phyloP scores from a whole-genome alignment of 1,284 basidiomycete genomes.

The Puccinia horiana region DNA sequence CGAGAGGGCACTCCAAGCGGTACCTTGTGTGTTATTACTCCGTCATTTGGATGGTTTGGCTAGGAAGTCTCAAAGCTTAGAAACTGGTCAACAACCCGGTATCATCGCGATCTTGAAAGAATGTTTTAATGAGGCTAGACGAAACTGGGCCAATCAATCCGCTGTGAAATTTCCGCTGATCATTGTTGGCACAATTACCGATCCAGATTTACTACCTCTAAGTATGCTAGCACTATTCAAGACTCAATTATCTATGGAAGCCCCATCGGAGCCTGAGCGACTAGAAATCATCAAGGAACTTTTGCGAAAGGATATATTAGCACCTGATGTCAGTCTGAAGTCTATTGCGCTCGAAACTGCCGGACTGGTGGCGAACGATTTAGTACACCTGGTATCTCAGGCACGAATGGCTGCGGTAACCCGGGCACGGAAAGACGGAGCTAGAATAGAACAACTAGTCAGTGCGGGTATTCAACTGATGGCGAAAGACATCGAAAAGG shows the following conservation, averaged over 20 bases:
- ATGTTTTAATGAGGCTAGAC: constrained; percentile 65
- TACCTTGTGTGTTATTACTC: constrained; percentile 82
- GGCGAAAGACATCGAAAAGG: constrained; percentile 71
- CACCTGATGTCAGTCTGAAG: constrained; percentile 75
- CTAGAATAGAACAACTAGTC: constrained; percentile 62
- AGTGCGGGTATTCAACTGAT: constrained; percentile 67
- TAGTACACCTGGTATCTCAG: constrained; percentile 71
- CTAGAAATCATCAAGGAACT: constrained; percentile 67
- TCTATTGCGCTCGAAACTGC: constrained; percentile 84
- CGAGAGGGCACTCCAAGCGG: constrained; percentile 75
- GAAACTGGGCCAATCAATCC: constrained; percentile 64
- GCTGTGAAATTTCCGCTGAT: constrained; percentile 65
- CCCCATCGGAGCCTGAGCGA: constrained; percentile 76
- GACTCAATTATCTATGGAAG: constrained; percentile 79
- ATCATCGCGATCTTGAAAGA: constrained; percentile 69
- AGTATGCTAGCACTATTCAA: constrained; percentile 78
- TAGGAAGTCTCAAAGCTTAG: constrained; percentile 69
- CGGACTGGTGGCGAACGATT: constrained; percentile 81
- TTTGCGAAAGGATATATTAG: constrained; percentile 63
- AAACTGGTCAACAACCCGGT: constrained; percentile 69
- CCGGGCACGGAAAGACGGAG: constrained; percentile 54
- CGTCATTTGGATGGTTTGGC: constrained; percentile 80
- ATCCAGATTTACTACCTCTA: constrained; percentile 69
- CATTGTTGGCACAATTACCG: constrained; percentile 74
- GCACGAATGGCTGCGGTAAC: constrained; percentile 61